phyloP scores from a whole-genome alignment of 768 basidiomycete species.

The Pisolithus marmoratus region DNA sequence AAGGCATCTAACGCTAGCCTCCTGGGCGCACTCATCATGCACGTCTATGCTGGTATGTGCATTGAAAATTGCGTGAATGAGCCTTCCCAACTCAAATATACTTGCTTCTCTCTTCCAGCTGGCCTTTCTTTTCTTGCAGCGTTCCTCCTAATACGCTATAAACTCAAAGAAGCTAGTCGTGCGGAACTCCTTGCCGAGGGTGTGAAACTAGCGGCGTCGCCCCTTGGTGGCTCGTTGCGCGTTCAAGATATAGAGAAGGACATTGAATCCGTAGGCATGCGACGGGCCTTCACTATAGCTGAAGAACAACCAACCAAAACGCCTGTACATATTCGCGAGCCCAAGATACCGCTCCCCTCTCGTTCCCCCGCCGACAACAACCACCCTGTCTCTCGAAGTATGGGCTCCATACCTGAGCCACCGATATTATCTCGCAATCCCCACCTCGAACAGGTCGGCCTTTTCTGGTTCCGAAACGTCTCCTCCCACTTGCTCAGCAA shows the following conservation, averaged over 20 bases:
- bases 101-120: slow-evolving; percentile 17
- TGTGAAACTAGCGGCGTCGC: slow-evolving; percentile 19
- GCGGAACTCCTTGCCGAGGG: slow-evolving; percentile 39
- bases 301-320: not conserved
- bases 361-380: not conserved
- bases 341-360: not conserved
- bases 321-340: not conserved
- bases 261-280: not conserved
- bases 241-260: slow-evolving; percentile 12
- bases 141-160: slow-evolving; percentile 52
- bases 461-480: slow-evolving; percentile 33
- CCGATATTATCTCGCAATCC: slow-evolving; percentile 41
- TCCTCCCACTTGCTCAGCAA: slow-evolving; percentile 41
- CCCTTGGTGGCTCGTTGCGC: slow-evolving; percentile 6
- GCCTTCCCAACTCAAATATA: not conserved
- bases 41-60: slow-evolving; percentile 43
- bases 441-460: slow-evolving; percentile 47
- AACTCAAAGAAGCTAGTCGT: slow-evolving; percentile 45
- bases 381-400: not conserved
- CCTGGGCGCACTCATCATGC: slow-evolving; percentile 48
- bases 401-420: slow-evolving; percentile 12
- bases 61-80: slow-evolving; percentile 5
- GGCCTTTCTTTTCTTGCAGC: slow-evolving; percentile 48
- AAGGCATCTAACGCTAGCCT: slow-evolving; percentile 42
- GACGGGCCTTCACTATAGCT: not conserved